Base-by-base conservation (phyloP, 2,329 filamentous ascomycete species). In the Neospermospora avenae region DNA sequence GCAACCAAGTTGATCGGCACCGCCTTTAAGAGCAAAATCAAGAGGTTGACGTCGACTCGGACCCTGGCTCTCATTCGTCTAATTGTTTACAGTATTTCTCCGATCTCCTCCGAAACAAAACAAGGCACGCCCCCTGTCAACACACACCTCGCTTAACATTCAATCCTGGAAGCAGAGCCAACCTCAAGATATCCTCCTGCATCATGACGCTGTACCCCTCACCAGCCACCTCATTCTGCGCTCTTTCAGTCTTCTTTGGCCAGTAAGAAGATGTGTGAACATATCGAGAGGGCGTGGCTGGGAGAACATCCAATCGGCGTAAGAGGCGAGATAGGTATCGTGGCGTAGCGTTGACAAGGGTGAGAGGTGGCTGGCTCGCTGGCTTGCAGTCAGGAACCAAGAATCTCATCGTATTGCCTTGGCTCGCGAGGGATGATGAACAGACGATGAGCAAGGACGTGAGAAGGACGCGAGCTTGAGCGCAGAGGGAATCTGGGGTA, bases 221-320 rank as follows among this genome's bases (percentile, higher is more conserved):
- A 55, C 65, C 60, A 62, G 57, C 60, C 60, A 59, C 60, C 46
- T 58, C 41, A 63, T 61, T 57, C 63, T 51, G 53, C 58, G 35
- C 53, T 57, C 44, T 18, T 42, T 20, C 18, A 4, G 4, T 8
- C 0, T 22, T 11, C 1, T 42, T n/a, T 39, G 4, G 18, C 37
- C 18, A n/a, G 37, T 3, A 16, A n/a, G 14, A 39, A 39, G 4
- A 4, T 16, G 37, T 8, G 39, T 18, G 10, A 6, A 31, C 28
- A 6, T 31, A 5, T 31, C 28, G 39, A n/a, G 39, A 42, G 13
- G 18, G 10, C 20, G 14, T 20, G 39, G 18, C n/a, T 8, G 39
- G 39, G 39, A 18, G 4, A n/a, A 8, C 18, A n/a, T 5, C 46
- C 46, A 35, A 49, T 49, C 28, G n/a, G 46, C 13, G 28, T 10